Evolutionary conservation across 1,284 basidiomycete species (phyloP), one percentile per base, ranked within the genome.

Genomic region (Sanghuangporus weigelae): DNA sequence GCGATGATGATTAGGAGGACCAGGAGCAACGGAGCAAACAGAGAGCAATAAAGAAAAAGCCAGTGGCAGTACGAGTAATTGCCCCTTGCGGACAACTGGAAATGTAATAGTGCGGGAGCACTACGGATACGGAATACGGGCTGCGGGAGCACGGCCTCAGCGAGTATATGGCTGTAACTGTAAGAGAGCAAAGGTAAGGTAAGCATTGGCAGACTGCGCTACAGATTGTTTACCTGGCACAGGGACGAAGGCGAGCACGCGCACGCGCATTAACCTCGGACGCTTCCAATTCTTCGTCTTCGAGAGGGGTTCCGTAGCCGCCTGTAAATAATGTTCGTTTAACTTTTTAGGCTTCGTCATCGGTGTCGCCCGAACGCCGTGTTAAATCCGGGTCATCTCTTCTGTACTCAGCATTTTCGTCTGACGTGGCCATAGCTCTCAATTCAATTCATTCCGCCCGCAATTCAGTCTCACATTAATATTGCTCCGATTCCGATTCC

Each of bases 331-430:
- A 3, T 50, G 35, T 8, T 57, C 59, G 55, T 61, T 58, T 35
- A 62, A 61, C 59, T 61, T 61, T 60, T 64, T 64, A 64, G 56
- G 50, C 44, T 61, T 57, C 48, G 46, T 36, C 53, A n/a, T 55
- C 59, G 59, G 54, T 42, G 48, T 53, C n/a, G 36, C 12, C 53
- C 54, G 46, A 56, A 50, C 14, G 31, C 63, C 59, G 63, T 56
- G 63, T 64, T 64, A 64, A 57, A 57, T 64, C 63, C 63, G 63
- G 26, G 59, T 21, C 44, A 16, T 38, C 44, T 14, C 35, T 44
- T 58, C n/a, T 26, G 19, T 26, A n/a, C 19, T 16, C 19, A 26
- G 50, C 50, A 51, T 8, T 23, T 12, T 26, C 5, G 21, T 51
- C n/a, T 51, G 50, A 51, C 50, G 50, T 51, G 50, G 50, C 31